These are phyloP conservation scores for Fusarium caatingaense DNA, from an alignment of 2,329 filamentous ascomycete genomes.

Conservation along the genomic window DNA sequence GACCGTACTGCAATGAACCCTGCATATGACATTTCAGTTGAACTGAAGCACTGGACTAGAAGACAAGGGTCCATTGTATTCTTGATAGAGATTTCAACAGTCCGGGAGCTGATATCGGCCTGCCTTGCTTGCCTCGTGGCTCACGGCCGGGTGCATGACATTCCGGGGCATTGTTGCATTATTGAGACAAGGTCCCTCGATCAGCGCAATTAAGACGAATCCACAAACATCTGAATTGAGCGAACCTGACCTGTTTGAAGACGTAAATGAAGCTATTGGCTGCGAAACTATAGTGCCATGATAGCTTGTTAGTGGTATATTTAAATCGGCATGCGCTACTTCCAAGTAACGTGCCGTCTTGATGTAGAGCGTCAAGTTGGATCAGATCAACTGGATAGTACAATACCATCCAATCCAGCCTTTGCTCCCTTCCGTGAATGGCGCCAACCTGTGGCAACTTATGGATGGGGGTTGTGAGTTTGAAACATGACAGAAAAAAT, in stretches of 20 bases:
- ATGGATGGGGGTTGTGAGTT: background rate
- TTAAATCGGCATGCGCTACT: slow-evolving; percentile 7
- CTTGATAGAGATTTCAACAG: slow-evolving; percentile 20
- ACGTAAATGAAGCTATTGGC: background rate
- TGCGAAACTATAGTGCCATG: slow-evolving; percentile 11
- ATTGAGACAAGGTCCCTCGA: slow-evolving; percentile 26
- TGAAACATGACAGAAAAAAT: slow-evolving; percentile 9
- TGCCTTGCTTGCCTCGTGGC: slow-evolving; percentile 35
- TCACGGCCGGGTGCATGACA: slow-evolving; percentile 28
- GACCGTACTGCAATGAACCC: slow-evolving; percentile 23
- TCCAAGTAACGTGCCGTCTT: slow-evolving; percentile 11
- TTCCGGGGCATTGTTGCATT: slow-evolving; percentile 28
- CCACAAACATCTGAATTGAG: background rate
- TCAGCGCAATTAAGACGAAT: background rate
- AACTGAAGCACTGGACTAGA: slow-evolving; percentile 19
- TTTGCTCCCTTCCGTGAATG: background rate
- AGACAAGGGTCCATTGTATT: slow-evolving; percentile 18
- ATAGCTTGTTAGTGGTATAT: background rate
- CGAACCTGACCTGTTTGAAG: background rate
- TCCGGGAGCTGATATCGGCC: slow-evolving; percentile 16
- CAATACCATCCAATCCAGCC: background rate
- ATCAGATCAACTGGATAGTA: background rate
- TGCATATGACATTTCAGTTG: slow-evolving; percentile 38
- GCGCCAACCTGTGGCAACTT: background rate
- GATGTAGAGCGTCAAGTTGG: background rate